Evolutionary conservation across 768 basidiomycete genomes (phyloP).

Genomic region (Russula olivacea): DNA sequence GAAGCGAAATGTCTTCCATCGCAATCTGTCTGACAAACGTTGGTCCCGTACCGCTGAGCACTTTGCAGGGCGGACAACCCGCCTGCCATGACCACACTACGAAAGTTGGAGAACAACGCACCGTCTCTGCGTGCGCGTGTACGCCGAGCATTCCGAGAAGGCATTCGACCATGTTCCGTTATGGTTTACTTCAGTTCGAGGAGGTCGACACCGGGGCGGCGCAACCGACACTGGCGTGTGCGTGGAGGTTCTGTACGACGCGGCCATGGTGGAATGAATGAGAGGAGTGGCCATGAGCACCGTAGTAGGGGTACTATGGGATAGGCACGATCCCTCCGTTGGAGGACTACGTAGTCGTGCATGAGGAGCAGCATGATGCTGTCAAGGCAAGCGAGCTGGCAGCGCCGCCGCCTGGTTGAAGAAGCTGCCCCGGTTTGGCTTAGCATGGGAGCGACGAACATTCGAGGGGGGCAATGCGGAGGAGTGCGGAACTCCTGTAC

Average conservation of each 20-base stretch:
- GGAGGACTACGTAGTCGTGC: conserved; percentile 79
- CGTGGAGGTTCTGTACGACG: conserved; percentile 63
- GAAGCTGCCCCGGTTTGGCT: conserved; percentile 91
- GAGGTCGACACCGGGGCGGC: conserved; percentile 56
- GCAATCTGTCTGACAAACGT: no score
- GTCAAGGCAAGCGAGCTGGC: conserved; percentile 73
- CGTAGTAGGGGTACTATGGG: conserved; percentile 62
- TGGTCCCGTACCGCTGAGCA: conserved; percentile 37
- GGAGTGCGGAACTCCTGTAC: conserved; percentile 38
- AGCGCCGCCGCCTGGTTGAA: conserved; percentile 87
- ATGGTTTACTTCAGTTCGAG: conserved; percentile 63
- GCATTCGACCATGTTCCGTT: conserved; percentile 62
- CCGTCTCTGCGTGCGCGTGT: conserved; percentile 42
- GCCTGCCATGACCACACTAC: no score
- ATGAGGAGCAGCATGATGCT: conserved; percentile 78
- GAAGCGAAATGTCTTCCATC: conserved; percentile 67
- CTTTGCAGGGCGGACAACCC: no score
- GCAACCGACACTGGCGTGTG: conserved; percentile 48
- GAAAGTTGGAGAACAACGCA: conserved; percentile 77
- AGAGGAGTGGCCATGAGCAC: conserved; percentile 69
- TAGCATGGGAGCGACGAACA: conserved; percentile 73
- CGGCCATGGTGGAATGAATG: no score
- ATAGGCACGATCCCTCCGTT: conserved; percentile 63
- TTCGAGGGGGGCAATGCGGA: conserved; percentile 81
- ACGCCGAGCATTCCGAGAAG: conserved; percentile 59